phyloP scores from a whole-genome alignment of 2,329 filamentous ascomycete species.

The Colletotrichum tropicicola region DNA sequence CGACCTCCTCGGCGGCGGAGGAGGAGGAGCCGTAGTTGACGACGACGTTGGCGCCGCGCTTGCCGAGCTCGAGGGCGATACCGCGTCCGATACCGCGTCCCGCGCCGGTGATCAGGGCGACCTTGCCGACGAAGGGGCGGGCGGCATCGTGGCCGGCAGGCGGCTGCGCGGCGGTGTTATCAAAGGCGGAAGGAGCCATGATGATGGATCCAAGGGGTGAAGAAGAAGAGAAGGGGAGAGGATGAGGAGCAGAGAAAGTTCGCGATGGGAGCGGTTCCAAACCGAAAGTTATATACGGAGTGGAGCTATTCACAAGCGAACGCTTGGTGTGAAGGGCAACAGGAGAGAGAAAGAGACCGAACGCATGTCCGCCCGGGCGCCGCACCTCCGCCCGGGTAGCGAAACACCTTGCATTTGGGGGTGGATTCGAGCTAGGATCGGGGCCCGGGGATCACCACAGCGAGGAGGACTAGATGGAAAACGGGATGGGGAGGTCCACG shows the following conservation, averaged over 20 bases:
- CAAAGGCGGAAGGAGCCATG: constrained; percentile 40
- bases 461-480: neutral
- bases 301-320: neutral
- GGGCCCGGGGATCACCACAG: neutral
- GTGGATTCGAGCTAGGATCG: constrained; percentile 21
- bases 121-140: constrained; percentile 57
- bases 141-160: constrained; percentile 37
- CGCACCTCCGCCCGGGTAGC: constrained; percentile 27
- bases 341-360: constrained; percentile 8
- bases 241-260: neutral
- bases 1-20: constrained; percentile 64
- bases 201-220: constrained; percentile 9
- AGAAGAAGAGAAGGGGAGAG: neutral
- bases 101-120: constrained; percentile 70
- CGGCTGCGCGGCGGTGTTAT: constrained; percentile 20
- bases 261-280: neutral
- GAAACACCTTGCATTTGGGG: constrained; percentile 25
- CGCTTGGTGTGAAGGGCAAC: neutral
- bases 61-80: constrained; percentile 73
- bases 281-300: constrained; percentile 22
- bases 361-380: constrained; percentile 26
- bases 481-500: constrained; percentile 14
- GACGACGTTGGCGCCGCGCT: constrained; percentile 70
- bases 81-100: constrained; percentile 74
- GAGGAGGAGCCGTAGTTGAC: constrained; percentile 73